Evolutionary conservation across 768 basidiomycete species (phyloP).

Genomic region (Suillus cothurnatus): DNA sequence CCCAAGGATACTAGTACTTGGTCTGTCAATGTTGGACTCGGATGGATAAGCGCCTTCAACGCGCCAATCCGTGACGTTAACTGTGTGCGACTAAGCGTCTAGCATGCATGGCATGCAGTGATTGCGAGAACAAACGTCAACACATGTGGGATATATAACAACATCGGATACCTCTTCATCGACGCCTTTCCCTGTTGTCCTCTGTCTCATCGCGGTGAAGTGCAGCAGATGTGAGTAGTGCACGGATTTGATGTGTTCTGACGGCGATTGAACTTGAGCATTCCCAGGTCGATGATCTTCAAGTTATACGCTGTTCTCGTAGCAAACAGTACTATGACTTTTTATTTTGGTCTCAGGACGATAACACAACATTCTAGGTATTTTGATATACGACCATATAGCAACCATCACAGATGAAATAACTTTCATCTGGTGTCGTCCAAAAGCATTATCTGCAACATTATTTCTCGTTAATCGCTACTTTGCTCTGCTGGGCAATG

Average conservation of each 20-base stretch:
- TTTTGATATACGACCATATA: constrained; percentile 33
- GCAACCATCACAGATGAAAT: constrained; percentile 40
- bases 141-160: background rate
- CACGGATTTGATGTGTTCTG: background rate
- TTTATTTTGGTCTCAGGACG: background rate
- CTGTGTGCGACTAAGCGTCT: background rate
- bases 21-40: background rate
- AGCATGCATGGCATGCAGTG: too few species aligned
- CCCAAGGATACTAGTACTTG: background rate
- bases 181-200: background rate
- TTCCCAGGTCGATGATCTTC: constrained; percentile 2
- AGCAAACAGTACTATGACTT: constrained; percentile 7
- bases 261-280: background rate
- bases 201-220: background rate
- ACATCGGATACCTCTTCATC: background rate
- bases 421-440: constrained; percentile 47
- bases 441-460: constrained; percentile 39
- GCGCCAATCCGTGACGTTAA: constrained; percentile 20
- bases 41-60: background rate
- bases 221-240: background rate
- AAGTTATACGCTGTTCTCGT: background rate
- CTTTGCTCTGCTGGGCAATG: constrained; percentile 43
- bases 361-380: constrained; percentile 15
- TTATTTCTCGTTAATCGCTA: constrained; percentile 57
- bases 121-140: too few species aligned